Evolutionary conservation across 352 stramenopile species (phyloP), one percentile per base, ranked within the genome.

Genomic region (Globisporangium megalacanthum): DNA sequence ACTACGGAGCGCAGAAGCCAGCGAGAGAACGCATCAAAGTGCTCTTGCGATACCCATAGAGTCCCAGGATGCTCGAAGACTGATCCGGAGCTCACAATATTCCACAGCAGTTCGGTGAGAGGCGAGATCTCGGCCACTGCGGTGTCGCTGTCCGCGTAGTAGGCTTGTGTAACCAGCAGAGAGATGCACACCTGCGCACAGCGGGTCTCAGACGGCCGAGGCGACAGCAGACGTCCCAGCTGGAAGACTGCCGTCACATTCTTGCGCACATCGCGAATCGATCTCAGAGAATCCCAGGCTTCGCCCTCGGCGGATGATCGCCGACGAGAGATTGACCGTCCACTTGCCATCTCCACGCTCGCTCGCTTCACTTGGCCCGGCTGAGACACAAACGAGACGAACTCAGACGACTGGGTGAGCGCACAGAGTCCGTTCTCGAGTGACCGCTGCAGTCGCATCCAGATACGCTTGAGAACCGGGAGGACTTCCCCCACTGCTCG

Each of bases 401-500:
- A 52, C 3, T 8, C 17, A 0, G 57, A 6, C 3, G 44, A 36
- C 17, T 17, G 19, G 29, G 2, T 48, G 15, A 14, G 33, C 45
- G 33, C 2, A 3, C 22, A n/a, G 15, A 45, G 9, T n/a, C 25
- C 37, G 4, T 46, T 17, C 22, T 64, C 58, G 19, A 64, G 36
- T 6, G 37, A 44, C n/a, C 36, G 19, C 19, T 52, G 31, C 6
- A 59, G 51, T 11, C 19, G 49, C 5, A 31, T 56, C 51, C 58
- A 64, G 29, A 64, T 58, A 10, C 57, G 44, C 14, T 54, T 53
- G 7, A 64, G 35, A 29, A 56, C 19, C 17, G 52, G 36, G 3
- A 51, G 41, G 2, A 49, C 25, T 3, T 64, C 52, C 15, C 19
- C 47, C 6, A 63, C 25, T 3, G 19, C 50, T 4, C 20, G 25